phyloP scores from a whole-genome alignment of 1,284 basidiomycete species.

The Crucibulum parvulum region DNA sequence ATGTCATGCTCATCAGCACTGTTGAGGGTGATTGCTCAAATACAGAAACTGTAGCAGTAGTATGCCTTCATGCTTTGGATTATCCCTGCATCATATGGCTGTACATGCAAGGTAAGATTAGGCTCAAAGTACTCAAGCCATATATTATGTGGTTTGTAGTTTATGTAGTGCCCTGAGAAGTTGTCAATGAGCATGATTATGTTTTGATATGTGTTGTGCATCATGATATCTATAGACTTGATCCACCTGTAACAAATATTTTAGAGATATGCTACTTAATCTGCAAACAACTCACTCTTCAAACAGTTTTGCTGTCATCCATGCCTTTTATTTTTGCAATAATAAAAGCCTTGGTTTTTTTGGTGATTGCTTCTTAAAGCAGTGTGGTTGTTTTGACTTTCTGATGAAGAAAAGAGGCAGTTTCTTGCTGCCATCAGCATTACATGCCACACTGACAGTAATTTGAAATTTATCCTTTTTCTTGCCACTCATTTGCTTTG shows the following conservation, averaged over 20 bases:
- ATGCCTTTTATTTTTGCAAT: background rate
- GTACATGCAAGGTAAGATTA: constrained; percentile 31
- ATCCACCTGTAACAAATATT: background rate
- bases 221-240: background rate
- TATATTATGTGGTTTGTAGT: constrained; percentile 2
- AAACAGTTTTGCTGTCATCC: background rate
- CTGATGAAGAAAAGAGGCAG: background rate
- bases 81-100: constrained; percentile 38
- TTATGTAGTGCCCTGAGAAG: background rate
- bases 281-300: background rate
- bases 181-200: background rate
- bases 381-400: background rate
- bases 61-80: constrained; percentile 39
- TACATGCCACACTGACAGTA: background rate
- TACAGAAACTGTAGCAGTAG: constrained; percentile 24
- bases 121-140: constrained; percentile 29
- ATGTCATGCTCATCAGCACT: constrained; percentile 27
- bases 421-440: background rate
- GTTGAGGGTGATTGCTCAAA: constrained; percentile 26
- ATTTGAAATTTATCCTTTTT: constrained; percentile 5
- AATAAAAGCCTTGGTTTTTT: background rate
- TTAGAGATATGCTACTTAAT: background rate
- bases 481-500: constrained; percentile 1
- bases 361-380: background rate
- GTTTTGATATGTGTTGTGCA: background rate